Conservation (phyloP, 78 protist species). For the slime mould (Dictyostelium discoideum) region dicty_2.7 NC_007088.5:4821001-4821500, state of each 20-base stretch:
- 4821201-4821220: conserved; percentile 6
- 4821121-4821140: conserved; percentile 49
- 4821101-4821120: conserved; percentile 70
- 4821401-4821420: neutral
- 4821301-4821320: conserved; percentile 30
- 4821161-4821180: conserved; percentile 40
- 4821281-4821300: conserved; percentile 76
- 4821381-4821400: neutral
- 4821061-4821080: conserved; percentile 66
- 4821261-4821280: conserved; percentile 57
- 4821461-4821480: neutral
- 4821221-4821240: conserved; percentile 63
- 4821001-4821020: conserved; percentile 36
- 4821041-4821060: conserved; percentile 67
- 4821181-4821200: conserved; percentile 48
- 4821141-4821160: conserved; percentile 60
- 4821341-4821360: too few relatives aligned
- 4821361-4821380: neutral
- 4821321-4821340: conserved; percentile 13
- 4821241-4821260: conserved; percentile 36
- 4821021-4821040: conserved; percentile 22
- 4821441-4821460: neutral
- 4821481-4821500: neutral
- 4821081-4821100: conserved; percentile 65
- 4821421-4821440: neutral